These are phyloP conservation scores for Smallanthus sonchifolius DNA, from an alignment of 129 eudicot species.

Conservation along the genomic window DNA sequence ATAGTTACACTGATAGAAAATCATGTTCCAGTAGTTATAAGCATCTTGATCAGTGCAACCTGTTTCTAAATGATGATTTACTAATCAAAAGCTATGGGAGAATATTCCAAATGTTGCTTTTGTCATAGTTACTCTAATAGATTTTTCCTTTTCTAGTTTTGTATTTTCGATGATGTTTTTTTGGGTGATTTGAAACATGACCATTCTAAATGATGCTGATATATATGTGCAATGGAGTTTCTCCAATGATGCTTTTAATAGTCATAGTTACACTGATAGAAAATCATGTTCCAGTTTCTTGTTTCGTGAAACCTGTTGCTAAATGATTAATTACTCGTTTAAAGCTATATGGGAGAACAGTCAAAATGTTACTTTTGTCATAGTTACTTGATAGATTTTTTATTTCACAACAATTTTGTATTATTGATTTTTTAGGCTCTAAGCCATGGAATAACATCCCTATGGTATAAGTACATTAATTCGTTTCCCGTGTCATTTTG, in stretches of 20 bases:
- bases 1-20: constrained; percentile 63
- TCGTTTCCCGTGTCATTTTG: neutral
- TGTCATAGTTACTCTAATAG: constrained; percentile 61
- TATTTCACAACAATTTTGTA: neutral
- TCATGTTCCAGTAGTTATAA: constrained; percentile 2
- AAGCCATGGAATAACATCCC: neutral
- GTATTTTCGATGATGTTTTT: neutral
- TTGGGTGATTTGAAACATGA: neutral
- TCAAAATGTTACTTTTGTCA: constrained; percentile 46
- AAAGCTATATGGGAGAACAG: constrained; percentile 34
- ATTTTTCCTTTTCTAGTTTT: neutral
- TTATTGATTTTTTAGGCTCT: neutral
- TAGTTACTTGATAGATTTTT: constrained; percentile 45
- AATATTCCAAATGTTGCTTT: constrained; percentile 42
- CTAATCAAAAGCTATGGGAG: constrained; percentile 41
- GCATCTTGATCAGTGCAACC: neutral
- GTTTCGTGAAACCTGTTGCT: neutral
- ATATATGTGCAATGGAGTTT: constrained; percentile 37
- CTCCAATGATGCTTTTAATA: constrained; percentile 43
- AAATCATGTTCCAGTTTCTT: constrained; percentile 12
- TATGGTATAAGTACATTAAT: neutral
- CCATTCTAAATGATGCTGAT: constrained; percentile 45
- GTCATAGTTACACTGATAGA: constrained; percentile 74
- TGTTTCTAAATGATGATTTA: constrained; percentile 35
- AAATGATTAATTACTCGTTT: too few species aligned